Base-by-base conservation (phyloP, 345 rosid species). In the Psidium guajava region DNA sequence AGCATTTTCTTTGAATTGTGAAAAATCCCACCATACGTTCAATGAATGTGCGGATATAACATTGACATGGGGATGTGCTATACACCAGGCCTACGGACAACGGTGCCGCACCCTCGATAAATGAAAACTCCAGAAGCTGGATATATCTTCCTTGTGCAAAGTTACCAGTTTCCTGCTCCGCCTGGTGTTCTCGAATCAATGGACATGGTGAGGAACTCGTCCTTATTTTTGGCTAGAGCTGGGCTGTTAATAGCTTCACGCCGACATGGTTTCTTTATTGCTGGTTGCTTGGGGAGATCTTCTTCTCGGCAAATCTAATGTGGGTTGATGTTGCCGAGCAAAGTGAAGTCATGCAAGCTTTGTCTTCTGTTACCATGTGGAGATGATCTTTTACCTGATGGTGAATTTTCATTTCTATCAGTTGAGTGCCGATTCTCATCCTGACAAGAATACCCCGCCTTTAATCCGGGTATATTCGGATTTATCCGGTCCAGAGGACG, bases 361-460 rank as follows among this genome's bases (percentile, higher is more conserved):
- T 87, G 90, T 64, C 57, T 89, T 86, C 56, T 91, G 44, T 91
- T 85, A 73, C 89, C 83, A 42, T 54, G 86, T 77, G 94, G 86
- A 87, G 93, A 91, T 61, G 91, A 90, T 88, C 91, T 94, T 85
- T 91, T 92, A 11, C 85, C 87, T n/a, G 84, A 40, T 27, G 28
- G 36, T 50, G 84, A 84, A 82, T 74, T 86, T 87, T 88, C 91
- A 81, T 86, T 88, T 86, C 89, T 90, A 82, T 86, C 44, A 47
- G 85, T 82, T 86, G 86, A 90, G 88, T 50, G 88, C 85, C 28
- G 91, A 90, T 83, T 87, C 87, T 88, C 87, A 73, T 87, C 87
- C 64, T 88, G 88, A 82, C 88, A 91, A 83, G 47, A 44, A 44
- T 44, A 44, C 47, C 47, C 47, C 47, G 47, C 8, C 47, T 44